Evolutionary conservation across 768 basidiomycete species (phyloP), one percentile per base, ranked within the genome.

Genomic region (Tylopilus subfusipes): DNA sequence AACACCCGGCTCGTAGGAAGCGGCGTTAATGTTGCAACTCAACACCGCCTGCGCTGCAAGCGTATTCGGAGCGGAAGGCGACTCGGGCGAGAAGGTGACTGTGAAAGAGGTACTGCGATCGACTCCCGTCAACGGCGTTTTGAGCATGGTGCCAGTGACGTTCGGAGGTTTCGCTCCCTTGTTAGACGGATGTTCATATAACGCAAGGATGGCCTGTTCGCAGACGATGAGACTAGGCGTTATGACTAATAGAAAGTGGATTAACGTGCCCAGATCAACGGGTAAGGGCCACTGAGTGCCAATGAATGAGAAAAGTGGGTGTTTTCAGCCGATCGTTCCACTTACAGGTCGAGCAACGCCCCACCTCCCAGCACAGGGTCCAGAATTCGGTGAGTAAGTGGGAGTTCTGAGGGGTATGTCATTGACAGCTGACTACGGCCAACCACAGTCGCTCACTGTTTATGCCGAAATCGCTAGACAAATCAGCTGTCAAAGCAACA

Each of bases 151-250:
- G n/a, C 79, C 85, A 7, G 72, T 78, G 53, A 93, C 76, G 50
- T 73, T 72, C 1, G 82, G 78, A 2, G 91, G 90, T 10, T 68
- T 70, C 24, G 75, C 69, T 46, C 71, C 67, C 62, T 83, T 78
- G 72, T 94, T 93, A n/a, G 73, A 74, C 12, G 88, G 85, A 68
- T 91, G 78, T 63, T 93, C 91, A 67, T 88, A 93, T 19, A 94
- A 75, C 0, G 82, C 78, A 50, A 93, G 75, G 64, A 93, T 84
- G 19, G 89, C 83, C 90, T 90, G 62, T 24, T 13, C 18, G 48
- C n/a, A 39, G 5, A n/a, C 22, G 21, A 44, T 70, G 52, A 61
- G 59, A 54, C 44, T 38, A 43, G 27, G 34, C 27, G 30, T n/a
- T 16, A 31, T 9, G 25, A 43, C 18, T 36, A n/a, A n/a, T n/a